Conservation (phyloP, 225 moss, liverwort and hornwort genomes). For the Pleurozium schreberi region DNA sequence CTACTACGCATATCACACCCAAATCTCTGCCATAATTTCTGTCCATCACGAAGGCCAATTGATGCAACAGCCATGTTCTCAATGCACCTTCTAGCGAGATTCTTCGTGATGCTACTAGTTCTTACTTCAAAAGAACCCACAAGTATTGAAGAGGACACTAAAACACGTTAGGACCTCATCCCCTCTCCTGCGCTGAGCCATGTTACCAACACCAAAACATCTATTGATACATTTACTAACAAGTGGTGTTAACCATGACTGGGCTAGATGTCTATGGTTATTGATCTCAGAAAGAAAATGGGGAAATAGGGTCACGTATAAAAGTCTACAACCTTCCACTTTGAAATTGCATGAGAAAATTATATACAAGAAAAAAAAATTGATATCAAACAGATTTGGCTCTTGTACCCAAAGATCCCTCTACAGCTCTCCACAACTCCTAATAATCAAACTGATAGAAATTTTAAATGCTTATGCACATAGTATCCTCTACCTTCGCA, state of each 20-base stretch:
- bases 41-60: not conserved
- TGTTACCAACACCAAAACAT: not conserved
- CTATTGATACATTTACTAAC: not conserved
- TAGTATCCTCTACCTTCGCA: not conserved
- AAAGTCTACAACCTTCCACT: not conserved
- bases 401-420: not conserved
- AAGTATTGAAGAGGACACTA: not conserved
- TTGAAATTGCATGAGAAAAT: not conserved
- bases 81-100: not conserved
- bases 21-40: not conserved
- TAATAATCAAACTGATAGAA: no score
- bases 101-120: not conserved
- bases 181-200: not conserved
- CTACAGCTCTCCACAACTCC: not conserved
- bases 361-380: not conserved
- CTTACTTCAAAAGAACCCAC: conserved; percentile 14
- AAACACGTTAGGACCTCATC: no score
- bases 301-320: not conserved
- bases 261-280: no score
- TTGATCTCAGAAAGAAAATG: not conserved
- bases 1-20: not conserved
- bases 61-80: not conserved
- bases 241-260: not conserved
- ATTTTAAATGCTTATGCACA: not conserved
- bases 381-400: not conserved